phyloP scores from a whole-genome alignment of 352 stramenopile species.

The Globisporangium solare region DNA sequence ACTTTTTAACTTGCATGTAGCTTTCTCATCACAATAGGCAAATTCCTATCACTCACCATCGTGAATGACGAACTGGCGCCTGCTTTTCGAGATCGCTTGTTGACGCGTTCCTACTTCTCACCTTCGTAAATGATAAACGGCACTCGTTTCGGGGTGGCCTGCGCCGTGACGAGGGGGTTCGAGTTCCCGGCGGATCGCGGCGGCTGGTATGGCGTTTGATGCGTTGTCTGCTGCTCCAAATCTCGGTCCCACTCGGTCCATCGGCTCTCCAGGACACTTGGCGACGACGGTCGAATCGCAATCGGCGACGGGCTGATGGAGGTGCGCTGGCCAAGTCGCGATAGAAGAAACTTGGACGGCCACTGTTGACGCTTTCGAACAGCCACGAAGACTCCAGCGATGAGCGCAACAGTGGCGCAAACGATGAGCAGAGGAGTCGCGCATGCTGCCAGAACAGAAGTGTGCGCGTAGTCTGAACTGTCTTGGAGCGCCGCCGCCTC shows the following conservation, averaged over 20 bases:
- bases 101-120: constrained; percentile 5
- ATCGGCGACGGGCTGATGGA: not conserved
- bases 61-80: too few relatives aligned
- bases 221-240: constrained; percentile 1
- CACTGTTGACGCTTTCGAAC: not conserved
- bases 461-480: too few relatives aligned
- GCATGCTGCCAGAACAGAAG: too few relatives aligned
- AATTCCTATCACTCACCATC: too few relatives aligned
- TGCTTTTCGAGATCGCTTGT: too few relatives aligned
- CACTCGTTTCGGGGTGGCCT: constrained; percentile 7
- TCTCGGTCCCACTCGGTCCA: constrained; percentile 7
- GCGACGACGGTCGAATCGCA: not conserved
- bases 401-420: not conserved
- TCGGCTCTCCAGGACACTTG: constrained; percentile 5
- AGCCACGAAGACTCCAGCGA: not conserved
- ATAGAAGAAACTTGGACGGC: too few relatives aligned
- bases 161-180: constrained; percentile 1
- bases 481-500: too few relatives aligned
- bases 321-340: too few relatives aligned
- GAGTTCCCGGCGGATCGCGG: not conserved
- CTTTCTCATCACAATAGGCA: too few relatives aligned
- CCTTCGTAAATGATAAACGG: constrained; percentile 10
- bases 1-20: too few relatives aligned
- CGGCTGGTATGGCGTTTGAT: not conserved
- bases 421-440: too few relatives aligned